phyloP scores from a whole-genome alignment of 1,284 basidiomycete species.

The Cutaneotrichosporon sp. region DNA sequence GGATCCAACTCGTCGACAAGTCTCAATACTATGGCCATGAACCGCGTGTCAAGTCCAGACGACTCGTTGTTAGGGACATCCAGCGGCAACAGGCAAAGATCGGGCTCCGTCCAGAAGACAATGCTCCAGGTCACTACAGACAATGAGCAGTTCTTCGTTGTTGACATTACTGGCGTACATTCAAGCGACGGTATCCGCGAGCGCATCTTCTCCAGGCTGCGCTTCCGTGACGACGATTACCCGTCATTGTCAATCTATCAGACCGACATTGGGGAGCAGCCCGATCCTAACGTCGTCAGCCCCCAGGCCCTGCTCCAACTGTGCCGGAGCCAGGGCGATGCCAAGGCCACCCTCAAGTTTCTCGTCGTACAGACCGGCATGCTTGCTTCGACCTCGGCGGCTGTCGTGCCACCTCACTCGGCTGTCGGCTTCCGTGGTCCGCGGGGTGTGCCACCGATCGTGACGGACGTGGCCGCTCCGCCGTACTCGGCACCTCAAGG shows the following conservation, averaged over 20 bases:
- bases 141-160: conserved; percentile 70
- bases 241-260: conserved; percentile 71
- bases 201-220: conserved; percentile 77
- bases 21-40: neutral
- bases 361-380: conserved; percentile 54
- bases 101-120: conserved; percentile 20
- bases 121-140: conserved; percentile 63
- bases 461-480: conserved; percentile 21
- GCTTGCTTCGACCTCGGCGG: conserved; percentile 31
- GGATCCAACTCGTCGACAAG: conserved; percentile 1
- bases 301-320: conserved; percentile 65
- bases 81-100: conserved; percentile 17
- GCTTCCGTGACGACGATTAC: conserved; percentile 77
- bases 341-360: conserved; percentile 71
- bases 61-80: conserved; percentile 16
- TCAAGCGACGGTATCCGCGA: conserved; percentile 72
- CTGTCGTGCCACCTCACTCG: conserved; percentile 37
- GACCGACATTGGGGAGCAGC: conserved; percentile 72
- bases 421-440: conserved; percentile 6
- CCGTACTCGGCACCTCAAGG: conserved; percentile 4
- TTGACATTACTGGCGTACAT: conserved; percentile 68
- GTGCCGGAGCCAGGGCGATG: conserved; percentile 67
- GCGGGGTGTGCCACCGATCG: conserved; percentile 29
- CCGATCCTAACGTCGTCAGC: conserved; percentile 64
- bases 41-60: conserved; percentile 34